Percentiles rank a stretch among this genome's conserved stretches.
These are phyloP conservation scores for Cutaneotrichosporon cavernicola DNA, from an alignment of 1,284 basidiomycete species.

Conservation along the genomic window DNA sequence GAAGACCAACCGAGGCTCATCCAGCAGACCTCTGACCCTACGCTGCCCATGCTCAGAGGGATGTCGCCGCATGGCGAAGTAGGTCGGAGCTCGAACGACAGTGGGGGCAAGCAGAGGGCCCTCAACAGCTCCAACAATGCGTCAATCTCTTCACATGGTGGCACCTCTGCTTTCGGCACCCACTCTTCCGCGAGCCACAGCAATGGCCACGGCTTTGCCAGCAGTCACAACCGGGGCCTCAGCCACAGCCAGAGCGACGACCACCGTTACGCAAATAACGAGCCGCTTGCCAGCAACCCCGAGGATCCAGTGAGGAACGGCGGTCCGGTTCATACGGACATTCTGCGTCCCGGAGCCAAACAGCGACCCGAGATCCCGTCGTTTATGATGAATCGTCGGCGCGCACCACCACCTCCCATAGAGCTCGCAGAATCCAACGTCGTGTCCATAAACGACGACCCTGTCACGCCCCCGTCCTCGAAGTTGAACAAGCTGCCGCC, in stretches of 20 bases:
- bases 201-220: conserved; percentile 1
- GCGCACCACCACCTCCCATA: conserved; percentile 23
- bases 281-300: not conserved
- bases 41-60: not conserved
- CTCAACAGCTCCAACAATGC: too few species aligned
- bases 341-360: not conserved
- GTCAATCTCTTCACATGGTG: conserved; percentile 14
- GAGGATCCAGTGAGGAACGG: not conserved
- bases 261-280: conserved; percentile 7
- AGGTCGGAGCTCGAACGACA: conserved; percentile 2
- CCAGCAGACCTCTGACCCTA: conserved; percentile 40
- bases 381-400: conserved; percentile 24
- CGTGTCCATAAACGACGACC: conserved; percentile 24
- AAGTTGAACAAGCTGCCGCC: not conserved
- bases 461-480: conserved; percentile 1
- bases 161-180: not conserved
- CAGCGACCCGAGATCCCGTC: conserved; percentile 20
- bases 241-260: conserved; percentile 15
- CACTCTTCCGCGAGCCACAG: not conserved
- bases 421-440: conserved; percentile 23
- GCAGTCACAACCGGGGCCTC: conserved; percentile 3
- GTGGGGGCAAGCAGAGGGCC: not conserved
- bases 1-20: conserved; percentile 28
- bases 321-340: not conserved
- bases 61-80: not conserved